A percentile compares a stretch with the other conserved stretches of the same genome.
Conservation (phyloP, 768 basidiomycete species). For the Lactarius tabidus region DNA sequence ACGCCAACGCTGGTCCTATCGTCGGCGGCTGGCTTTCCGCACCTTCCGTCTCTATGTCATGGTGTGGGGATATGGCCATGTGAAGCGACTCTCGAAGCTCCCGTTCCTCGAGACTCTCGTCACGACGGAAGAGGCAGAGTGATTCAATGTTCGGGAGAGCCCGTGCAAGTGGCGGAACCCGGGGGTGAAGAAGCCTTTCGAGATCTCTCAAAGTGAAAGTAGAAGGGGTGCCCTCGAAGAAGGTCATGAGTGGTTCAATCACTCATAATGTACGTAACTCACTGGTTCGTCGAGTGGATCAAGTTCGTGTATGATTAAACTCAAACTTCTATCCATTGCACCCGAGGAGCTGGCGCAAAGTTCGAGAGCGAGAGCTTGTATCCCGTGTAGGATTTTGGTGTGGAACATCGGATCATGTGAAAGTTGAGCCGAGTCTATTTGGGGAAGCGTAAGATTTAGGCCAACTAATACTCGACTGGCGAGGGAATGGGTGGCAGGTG, state of each 20-base stretch:
- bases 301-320: slow-evolving; percentile 44
- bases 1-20: not conserved
- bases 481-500: slow-evolving; percentile 53
- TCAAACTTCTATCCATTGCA: slow-evolving; percentile 57
- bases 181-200: slow-evolving; percentile 72
- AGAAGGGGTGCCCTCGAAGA: slow-evolving; percentile 1
- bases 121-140: slow-evolving; percentile 55
- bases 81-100: slow-evolving; percentile 42
- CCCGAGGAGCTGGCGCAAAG: slow-evolving; percentile 52
- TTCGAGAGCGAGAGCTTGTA: slow-evolving; percentile 47
- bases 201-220: slow-evolving; percentile 30
- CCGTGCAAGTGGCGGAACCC: slow-evolving; percentile 70
- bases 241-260: slow-evolving; percentile 28
- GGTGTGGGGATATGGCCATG: slow-evolving; percentile 30
- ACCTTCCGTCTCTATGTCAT: not conserved
- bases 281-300: slow-evolving; percentile 28
- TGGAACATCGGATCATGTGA: slow-evolving; percentile 53
- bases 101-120: slow-evolving; percentile 63
- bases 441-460: slow-evolving; percentile 52
- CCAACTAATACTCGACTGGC: slow-evolving; percentile 55
- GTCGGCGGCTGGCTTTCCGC: not conserved
- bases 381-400: slow-evolving; percentile 39
- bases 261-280: slow-evolving; percentile 28
- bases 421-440: slow-evolving; percentile 49
- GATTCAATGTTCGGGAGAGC: slow-evolving; percentile 60